Evolutionary conservation across 2,329 filamentous ascomycete genomes (phyloP).

Genomic region (Diaporthe citri): DNA sequence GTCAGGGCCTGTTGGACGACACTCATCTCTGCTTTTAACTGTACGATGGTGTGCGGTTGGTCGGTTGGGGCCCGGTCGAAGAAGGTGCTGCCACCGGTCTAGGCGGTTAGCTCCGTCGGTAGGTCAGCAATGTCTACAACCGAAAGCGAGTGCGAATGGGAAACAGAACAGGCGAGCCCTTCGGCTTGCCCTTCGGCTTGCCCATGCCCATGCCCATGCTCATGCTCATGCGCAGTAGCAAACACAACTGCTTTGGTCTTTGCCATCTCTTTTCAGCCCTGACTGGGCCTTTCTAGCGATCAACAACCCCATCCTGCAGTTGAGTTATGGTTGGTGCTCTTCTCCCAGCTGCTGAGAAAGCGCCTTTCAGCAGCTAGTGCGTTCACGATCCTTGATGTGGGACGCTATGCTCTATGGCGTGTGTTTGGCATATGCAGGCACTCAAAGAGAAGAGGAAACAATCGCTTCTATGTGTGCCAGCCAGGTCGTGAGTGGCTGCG

Average conservation of each 20-base stretch:
- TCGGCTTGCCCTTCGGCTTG: neutral
- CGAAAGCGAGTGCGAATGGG: conserved; percentile 15
- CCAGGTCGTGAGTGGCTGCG: neutral
- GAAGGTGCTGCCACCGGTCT: neutral
- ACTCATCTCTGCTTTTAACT: neutral
- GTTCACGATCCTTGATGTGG: neutral
- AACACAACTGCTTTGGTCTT: neutral
- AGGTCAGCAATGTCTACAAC: neutral
- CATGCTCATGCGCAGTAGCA: neutral
- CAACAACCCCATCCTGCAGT: neutral
- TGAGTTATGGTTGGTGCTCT: neutral
- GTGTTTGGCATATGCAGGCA: conserved; percentile 1
- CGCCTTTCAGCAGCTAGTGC: neutral
- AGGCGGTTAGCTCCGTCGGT: neutral
- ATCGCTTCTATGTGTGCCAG: neutral
- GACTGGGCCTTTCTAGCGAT: neutral
- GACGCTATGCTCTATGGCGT: neutral
- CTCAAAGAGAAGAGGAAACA: neutral
- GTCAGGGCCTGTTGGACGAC: neutral
- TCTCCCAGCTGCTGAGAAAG: neutral
- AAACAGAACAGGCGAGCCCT: neutral
- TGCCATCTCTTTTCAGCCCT: neutral
- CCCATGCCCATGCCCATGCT: neutral
- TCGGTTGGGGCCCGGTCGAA: neutral
- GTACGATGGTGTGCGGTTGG: neutral